A percentile compares a stretch with the other conserved stretches of the same genome.
Evolutionary conservation across 108 stramenopile species (phyloP).

Genomic region (Discostella stelligeroides): DNA sequence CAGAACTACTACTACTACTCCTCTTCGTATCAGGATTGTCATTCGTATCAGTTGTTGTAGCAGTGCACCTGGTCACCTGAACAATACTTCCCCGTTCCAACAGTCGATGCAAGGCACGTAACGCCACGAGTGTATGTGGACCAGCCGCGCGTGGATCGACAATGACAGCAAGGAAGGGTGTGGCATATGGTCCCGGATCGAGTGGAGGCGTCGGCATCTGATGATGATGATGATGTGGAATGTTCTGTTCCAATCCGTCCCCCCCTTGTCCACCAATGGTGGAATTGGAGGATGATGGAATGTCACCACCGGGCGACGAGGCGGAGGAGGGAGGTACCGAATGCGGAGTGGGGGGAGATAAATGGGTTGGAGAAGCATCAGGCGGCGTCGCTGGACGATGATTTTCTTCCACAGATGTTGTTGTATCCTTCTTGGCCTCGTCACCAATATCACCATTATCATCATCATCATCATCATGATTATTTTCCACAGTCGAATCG

Average conservation of each 20-base stretch:
- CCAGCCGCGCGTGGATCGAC: conserved; percentile 86
- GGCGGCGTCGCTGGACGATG: conserved; percentile 8
- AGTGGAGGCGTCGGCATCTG: no score
- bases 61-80: conserved; percentile 17
- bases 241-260: no score
- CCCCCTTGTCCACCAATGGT: no score
- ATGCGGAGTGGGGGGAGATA: conserved; percentile 40
- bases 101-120: conserved; percentile 73
- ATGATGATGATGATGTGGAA: no score
- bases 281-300: no score
- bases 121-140: conserved; percentile 84
- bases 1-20: no score
- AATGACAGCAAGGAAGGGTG: conserved; percentile 84
- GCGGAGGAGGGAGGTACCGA: conserved; percentile 31
- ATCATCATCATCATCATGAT: no score
- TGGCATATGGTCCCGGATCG: conserved; percentile 45
- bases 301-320: no score
- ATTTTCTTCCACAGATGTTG: neutral
- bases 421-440: neutral
- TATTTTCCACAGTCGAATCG: no score
- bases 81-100: conserved; percentile 57
- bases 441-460: neutral
- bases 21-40: conserved; percentile 2
- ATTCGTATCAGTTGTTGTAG: neutral
- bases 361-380: neutral